Evolutionary conservation across 352 stramenopile species (phyloP), one percentile per base, ranked within the genome.

Genomic region (Pythium coloratum): DNA sequence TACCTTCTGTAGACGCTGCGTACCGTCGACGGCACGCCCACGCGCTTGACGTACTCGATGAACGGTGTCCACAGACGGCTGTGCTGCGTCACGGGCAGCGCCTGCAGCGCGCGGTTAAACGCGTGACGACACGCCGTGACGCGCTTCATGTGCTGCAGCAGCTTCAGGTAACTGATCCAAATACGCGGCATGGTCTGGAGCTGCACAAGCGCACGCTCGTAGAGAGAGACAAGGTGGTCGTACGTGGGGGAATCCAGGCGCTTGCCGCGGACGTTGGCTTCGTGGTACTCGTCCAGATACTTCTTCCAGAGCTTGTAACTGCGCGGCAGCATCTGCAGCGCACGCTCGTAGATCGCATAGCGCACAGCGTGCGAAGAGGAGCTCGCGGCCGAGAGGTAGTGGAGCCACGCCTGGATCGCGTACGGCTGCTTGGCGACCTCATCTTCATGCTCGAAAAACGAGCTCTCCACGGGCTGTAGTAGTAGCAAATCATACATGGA

Each of bases 11-110:
- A 98, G 34, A 97, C 91, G 53, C 78, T 73, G 28, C 97, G 80
- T 4, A 89, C 90, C 3, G 91, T 96, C 61, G 80, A 76, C 10
- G 78, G 81, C 14, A 97, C 83, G 46, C 80, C 82, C 13, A 88
- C 75, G 13, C 80, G 75, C 67, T 95, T 86, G 49, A 96, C 86
- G 70, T 97, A 99, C 36, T 78, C 70, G 36, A 98, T 60, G 62
- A 98, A 99, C 34, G 88, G 76, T 46, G 77, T 78, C 98, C 98
- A 99, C 18, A 99, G 85, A 53, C 94, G 89, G 49, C 97, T 82
- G 81, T 99, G 97, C 78, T 99, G 98, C 40, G 96, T 99, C 62
- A 99, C 95, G 3, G 98, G 97, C 38, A 99, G 81, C 26, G 95
- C 88, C 18, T 96, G 82, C 7, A 99, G 84, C 32, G 96, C 95